Evolutionary conservation across 495 filamentous ascomycete genomes (phyloP).

Genomic region (Penicillium salamii): DNA sequence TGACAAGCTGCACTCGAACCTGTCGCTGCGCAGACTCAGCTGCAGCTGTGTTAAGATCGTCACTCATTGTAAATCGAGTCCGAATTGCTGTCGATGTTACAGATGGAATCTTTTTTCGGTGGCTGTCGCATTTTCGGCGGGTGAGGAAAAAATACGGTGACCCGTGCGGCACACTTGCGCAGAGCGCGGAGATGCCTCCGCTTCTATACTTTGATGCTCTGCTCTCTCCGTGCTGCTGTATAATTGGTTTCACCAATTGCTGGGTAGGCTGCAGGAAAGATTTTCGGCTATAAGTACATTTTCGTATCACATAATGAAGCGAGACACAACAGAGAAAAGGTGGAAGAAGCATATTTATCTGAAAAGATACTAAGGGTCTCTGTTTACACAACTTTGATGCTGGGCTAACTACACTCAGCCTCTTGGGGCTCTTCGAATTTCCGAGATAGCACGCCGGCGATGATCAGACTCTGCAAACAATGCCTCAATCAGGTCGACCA

Average conservation of each 20-base stretch:
- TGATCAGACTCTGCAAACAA: slow-evolving; percentile 87
- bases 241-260: neutral
- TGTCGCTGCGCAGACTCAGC: slow-evolving; percentile 44
- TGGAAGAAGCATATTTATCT: no score
- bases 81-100: slow-evolving; percentile 10
- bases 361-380: no score
- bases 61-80: slow-evolving; percentile 29
- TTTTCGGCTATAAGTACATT: no score
- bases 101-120: slow-evolving; percentile 17
- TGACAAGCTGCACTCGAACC: slow-evolving; percentile 60
- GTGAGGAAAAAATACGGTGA: slow-evolving; percentile 48
- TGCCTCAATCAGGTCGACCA: slow-evolving; percentile 81
- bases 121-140: slow-evolving; percentile 30
- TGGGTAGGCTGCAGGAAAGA: no score
- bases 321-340: no score
- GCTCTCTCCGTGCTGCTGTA: neutral
- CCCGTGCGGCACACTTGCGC: slow-evolving; percentile 44
- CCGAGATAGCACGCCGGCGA: slow-evolving; percentile 70
- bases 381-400: no score
- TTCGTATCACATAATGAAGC: no score
- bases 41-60: slow-evolving; percentile 20
- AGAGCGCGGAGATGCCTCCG: slow-evolving; percentile 38
- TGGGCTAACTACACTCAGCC: slow-evolving; percentile 3
- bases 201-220: slow-evolving; percentile 15
- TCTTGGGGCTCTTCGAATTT: slow-evolving; percentile 58